Base-by-base conservation (phyloP, 352 stramenopile species). In the Thraustochytrium sp. region DNA sequence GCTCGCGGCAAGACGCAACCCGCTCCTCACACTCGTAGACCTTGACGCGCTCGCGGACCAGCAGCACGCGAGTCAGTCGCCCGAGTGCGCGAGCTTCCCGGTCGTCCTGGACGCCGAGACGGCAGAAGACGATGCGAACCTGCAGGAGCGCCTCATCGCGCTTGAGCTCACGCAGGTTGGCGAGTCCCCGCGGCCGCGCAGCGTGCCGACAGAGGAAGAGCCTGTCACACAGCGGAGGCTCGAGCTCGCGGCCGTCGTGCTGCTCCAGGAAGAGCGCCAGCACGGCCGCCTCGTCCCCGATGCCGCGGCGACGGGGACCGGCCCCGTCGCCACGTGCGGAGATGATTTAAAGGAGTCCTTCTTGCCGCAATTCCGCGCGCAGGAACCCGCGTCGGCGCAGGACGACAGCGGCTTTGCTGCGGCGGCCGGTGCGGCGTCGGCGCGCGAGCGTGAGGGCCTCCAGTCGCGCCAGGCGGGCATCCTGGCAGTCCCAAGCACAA, bases 31-130 rank as follows among this genome's bases (percentile, higher is more conserved):
- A 1, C 5, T 2, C 2, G 68, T 80, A 9, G 48, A 46, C 31
- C 51, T 80, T 8, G 68, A 80, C n/a, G 37, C 31, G 23, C 68
- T 80, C 23, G 68, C 68, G 21, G 59, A 72, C 59, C 59, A 72
- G 36, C 59, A 72, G 36, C 59, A 72, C 26, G 59, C 59, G 13
- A 21, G 13, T 2, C 59, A 72, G 59, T 72, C 59, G 34, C 59
- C 59, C 21, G 36, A 4, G 11, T 72, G 59, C 5, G 31, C 31
- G 11, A 21, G 46, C 1, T 72, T 72, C 40, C 59, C 21, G 0
- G 59, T 31, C 13, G 26, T 49, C 26, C 11, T 72, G 40, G 59
- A 72, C 26, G 59, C 59, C 13, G 59, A 72, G 59, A 49, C 34
- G 36, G 40, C 40, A 16, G 36, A 55, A 26, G 13, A 72, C 11